Percentiles rank a stretch among this genome's conserved stretches.
Evolutionary conservation across 345 rosid genomes (phyloP).

Genomic region (Gynandropsis gynandra): DNA sequence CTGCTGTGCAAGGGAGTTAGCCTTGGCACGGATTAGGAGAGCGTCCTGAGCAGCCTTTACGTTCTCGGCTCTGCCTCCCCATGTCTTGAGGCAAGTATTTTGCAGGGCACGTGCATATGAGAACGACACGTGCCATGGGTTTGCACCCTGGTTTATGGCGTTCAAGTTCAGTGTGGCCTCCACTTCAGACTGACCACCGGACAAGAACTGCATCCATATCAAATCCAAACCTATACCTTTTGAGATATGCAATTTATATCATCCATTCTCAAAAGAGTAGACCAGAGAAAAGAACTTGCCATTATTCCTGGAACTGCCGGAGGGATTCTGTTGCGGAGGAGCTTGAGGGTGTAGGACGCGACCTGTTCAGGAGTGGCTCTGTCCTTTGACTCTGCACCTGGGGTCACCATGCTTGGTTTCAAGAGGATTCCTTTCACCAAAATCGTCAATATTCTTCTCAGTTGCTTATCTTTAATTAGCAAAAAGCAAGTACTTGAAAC

Average conservation of each 20-base stretch:
- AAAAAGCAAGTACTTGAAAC: background rate
- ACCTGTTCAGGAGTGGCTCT: conserved; percentile 78
- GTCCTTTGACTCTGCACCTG: conserved; percentile 93
- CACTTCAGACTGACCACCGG: conserved; percentile 97
- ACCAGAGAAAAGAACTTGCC: too few species aligned
- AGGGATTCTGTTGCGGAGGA: conserved; percentile 79
- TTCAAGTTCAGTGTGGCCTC: conserved; percentile 96
- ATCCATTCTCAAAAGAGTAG: too few species aligned
- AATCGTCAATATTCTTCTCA: background rate
- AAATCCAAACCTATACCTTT: too few species aligned
- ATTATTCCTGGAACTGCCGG: conserved; percentile 96
- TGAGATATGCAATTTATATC: too few species aligned
- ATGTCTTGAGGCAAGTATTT: conserved; percentile 71
- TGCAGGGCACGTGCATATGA: conserved; percentile 96
- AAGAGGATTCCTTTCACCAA: conserved; percentile 48
- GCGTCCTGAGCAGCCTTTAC: conserved; percentile 56
- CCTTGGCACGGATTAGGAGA: conserved; percentile 48
- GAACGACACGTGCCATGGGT: conserved; percentile 97
- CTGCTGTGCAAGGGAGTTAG: conserved; percentile 92
- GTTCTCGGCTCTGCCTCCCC: conserved; percentile 63
- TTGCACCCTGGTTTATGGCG: conserved; percentile 84
- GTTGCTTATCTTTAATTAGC: background rate
- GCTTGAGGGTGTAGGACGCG: conserved; percentile 89
- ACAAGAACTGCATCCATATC: conserved; percentile 62
- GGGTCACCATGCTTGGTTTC: conserved; percentile 99